phyloP scores from a whole-genome alignment of 148 eudicot genomes.

The Fagopyrum esculentum region DNA sequence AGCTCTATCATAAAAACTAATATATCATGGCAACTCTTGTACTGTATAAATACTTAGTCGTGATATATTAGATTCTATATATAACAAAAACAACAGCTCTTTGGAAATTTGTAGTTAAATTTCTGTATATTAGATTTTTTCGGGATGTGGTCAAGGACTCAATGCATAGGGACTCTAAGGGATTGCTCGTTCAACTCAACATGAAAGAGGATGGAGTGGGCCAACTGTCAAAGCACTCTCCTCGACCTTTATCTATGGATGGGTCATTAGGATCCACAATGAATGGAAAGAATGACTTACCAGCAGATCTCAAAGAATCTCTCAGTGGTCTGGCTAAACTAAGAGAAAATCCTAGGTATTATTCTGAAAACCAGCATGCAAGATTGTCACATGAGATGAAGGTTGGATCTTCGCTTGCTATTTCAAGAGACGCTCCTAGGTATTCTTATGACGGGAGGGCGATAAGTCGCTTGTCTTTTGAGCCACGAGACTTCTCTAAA shows the following conservation, averaged over 20 bases:
- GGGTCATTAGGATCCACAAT: slow-evolving; percentile 5
- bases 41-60: no score
- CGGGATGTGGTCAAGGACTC: slow-evolving; percentile 79
- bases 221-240: slow-evolving; percentile 45
- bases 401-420: slow-evolving; percentile 36
- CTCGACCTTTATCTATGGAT: slow-evolving; percentile 45
- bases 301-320: slow-evolving; percentile 54
- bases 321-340: slow-evolving; percentile 55
- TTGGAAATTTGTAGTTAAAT: no score
- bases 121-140: no score
- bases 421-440: slow-evolving; percentile 43
- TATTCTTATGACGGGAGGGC: slow-evolving; percentile 80
- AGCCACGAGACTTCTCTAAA: slow-evolving; percentile 24
- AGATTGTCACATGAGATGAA: slow-evolving; percentile 38
- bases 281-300: slow-evolving; percentile 25
- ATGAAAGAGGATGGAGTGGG: slow-evolving; percentile 39
- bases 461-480: slow-evolving; percentile 29
- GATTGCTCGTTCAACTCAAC: slow-evolving; percentile 42
- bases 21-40: no score
- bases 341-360: slow-evolving; percentile 55
- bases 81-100: no score
- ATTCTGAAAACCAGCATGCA: slow-evolving; percentile 45
- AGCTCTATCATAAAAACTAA: no score
- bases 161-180: slow-evolving; percentile 49
- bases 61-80: no score